These are phyloP conservation scores for barley (Hordeum vulgare) DNA, from an alignment of 176 grass and related monocot species.

Conservation along the genomic window MorexV3_pseudomolecules_assembly NC_058519.1:44838557-44839056, in stretches of 20 bases:
- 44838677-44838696: conserved; percentile 16
- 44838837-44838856: neutral
- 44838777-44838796: no score
- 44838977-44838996: conserved; percentile 58
- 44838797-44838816: neutral
- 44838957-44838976: neutral
- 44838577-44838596: neutral
- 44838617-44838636: conserved; percentile 27
- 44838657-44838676: neutral
- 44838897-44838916: neutral
- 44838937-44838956: neutral
- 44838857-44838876: neutral
- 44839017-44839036: conserved; percentile 43
- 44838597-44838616: neutral
- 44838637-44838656: neutral
- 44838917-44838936: neutral
- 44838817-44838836: conserved; percentile 1
- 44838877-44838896: neutral
- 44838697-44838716: neutral
- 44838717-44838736: neutral
- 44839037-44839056: conserved; percentile 40
- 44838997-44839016: conserved; percentile 60
- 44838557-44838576: neutral
- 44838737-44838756: neutral
- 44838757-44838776: no score